Evolutionary conservation across 2,329 filamentous ascomycete species (phyloP).

Genomic region (Alternaria gansuensis): DNA sequence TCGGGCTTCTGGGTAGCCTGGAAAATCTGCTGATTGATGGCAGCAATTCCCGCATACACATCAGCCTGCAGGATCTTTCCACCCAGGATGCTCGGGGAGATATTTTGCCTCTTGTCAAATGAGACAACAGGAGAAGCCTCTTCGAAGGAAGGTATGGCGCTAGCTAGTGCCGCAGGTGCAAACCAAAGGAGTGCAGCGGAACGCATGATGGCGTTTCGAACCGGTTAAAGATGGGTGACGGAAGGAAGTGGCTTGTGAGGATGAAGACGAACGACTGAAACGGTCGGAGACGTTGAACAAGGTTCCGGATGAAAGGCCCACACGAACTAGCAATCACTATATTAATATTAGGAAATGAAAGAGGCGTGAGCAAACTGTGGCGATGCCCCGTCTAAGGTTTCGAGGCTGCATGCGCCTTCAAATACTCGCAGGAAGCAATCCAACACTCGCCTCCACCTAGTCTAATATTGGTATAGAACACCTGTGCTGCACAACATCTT

Average conservation of each 20-base stretch:
- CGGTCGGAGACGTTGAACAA: slow-evolving; percentile 18
- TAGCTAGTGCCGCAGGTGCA: slow-evolving; percentile 26
- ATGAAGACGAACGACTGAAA: slow-evolving; percentile 17
- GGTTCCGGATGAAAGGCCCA: slow-evolving; percentile 17
- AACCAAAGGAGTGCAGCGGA: slow-evolving; percentile 31
- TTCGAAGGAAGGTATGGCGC: slow-evolving; percentile 27
- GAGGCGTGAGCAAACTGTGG: slow-evolving; percentile 17
- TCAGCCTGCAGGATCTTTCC: slow-evolving; percentile 35
- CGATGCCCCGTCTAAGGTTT: slow-evolving; percentile 19
- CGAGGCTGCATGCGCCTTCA: slow-evolving; percentile 25
- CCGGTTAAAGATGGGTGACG: slow-evolving; percentile 19
- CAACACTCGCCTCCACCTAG: slow-evolving; percentile 16
- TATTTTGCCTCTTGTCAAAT: slow-evolving; percentile 33
- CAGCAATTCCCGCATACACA: slow-evolving; percentile 36
- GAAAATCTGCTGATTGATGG: slow-evolving; percentile 39
- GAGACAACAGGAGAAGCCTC: slow-evolving; percentile 14
- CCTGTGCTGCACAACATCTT: slow-evolving; percentile 8
- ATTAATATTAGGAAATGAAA: slow-evolving; percentile 22
- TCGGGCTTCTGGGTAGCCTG: slow-evolving; percentile 32
- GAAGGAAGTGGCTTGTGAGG: slow-evolving; percentile 14
- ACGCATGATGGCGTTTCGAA: slow-evolving; percentile 29
- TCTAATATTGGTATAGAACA: slow-evolving; percentile 2
- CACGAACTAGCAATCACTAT: slow-evolving; percentile 18
- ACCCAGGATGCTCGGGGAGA: slow-evolving; percentile 17
- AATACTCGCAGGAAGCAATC: slow-evolving; percentile 22